Evolutionary conservation across 768 basidiomycete genomes (phyloP), one percentile per base, ranked within the genome.

Genomic region (Chiua virens): DNA sequence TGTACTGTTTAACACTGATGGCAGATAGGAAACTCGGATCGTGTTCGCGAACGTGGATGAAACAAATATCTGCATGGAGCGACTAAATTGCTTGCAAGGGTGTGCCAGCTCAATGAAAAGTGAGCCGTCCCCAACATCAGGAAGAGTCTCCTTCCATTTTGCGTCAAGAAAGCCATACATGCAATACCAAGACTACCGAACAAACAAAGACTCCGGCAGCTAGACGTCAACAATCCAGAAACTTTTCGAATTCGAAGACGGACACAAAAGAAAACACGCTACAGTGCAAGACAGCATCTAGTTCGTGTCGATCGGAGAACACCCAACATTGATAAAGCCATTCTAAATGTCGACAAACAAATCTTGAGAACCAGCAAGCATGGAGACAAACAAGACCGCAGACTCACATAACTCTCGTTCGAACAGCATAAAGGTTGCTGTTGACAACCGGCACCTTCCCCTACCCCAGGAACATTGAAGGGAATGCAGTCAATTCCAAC

Each of bases 381-480:
- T 11, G 3, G 25, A 32, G 22, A n/a, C n/a, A n/a, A n/a, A 41
- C 17, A 28, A 37, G 14, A n/a, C 4, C 15, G 13, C 17, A 34
- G 41, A 57, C 65, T 48, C 11, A 67, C 65, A 42, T 60, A 56
- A 15, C 14, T 36, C 8, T 55, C 40, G 44, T 58, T 54, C 9
- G 41, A 21, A 42, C 65, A 67, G 41, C 65, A 67, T 20, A 69
- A 55, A 35, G 65, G 65, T 44, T 69, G 54, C 20, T 66, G 53
- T 28, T 56, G 36, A 27, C 65, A 67, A 20, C 3, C 4, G 5
- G 67, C 51, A 11, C 44, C 47, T 15, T 61, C 23, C 27, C 62
- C 67, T 3, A 41, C 49, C 3, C 67, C 67, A 13, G 38, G 14
- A 8, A 58, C 35, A 17, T 50, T 49, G 44, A 69, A 9, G 14